Evolutionary conservation across 495 filamentous ascomycete genomes (phyloP).

Genomic region (Lepidopterella palustris): DNA sequence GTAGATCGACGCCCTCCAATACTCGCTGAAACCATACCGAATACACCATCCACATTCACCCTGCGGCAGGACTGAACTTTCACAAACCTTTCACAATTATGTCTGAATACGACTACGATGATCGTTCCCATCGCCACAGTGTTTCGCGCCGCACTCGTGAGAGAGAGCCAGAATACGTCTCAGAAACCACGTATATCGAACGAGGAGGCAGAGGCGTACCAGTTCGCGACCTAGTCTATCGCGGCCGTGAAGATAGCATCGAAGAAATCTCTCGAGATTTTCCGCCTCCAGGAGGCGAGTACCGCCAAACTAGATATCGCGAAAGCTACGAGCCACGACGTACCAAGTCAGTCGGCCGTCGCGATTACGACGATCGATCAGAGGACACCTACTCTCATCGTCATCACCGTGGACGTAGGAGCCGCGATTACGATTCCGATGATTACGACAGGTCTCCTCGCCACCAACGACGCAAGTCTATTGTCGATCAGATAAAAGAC

Average conservation of each 20-base stretch:
- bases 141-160: slow-evolving; percentile 30
- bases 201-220: slow-evolving; percentile 34
- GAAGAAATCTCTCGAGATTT: slow-evolving; percentile 42
- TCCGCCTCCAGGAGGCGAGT: slow-evolving; percentile 36
- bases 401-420: slow-evolving; percentile 19
- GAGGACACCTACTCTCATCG: slow-evolving; percentile 30
- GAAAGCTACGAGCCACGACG: slow-evolving; percentile 33
- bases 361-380: slow-evolving; percentile 31
- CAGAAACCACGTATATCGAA: slow-evolving; percentile 39
- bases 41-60: not conserved
- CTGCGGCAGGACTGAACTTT: not conserved
- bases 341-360: slow-evolving; percentile 28
- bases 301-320: slow-evolving; percentile 27
- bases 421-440: slow-evolving; percentile 30
- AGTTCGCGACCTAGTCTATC: slow-evolving; percentile 38
- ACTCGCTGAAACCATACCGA: not conserved
- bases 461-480: slow-evolving; percentile 37
- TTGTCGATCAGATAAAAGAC: slow-evolving; percentile 32
- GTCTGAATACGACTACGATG: slow-evolving; percentile 34
- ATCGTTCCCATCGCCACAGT: slow-evolving; percentile 16
- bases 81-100: slow-evolving; percentile 22
- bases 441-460: slow-evolving; percentile 27
- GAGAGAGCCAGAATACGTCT: slow-evolving; percentile 38
- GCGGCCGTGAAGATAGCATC: slow-evolving; percentile 38
- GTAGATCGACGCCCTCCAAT: slow-evolving; percentile 5